These are phyloP conservation scores for Silene latifolia DNA, from an alignment of 148 eudicot genomes.

Conservation along the genomic window DNA sequence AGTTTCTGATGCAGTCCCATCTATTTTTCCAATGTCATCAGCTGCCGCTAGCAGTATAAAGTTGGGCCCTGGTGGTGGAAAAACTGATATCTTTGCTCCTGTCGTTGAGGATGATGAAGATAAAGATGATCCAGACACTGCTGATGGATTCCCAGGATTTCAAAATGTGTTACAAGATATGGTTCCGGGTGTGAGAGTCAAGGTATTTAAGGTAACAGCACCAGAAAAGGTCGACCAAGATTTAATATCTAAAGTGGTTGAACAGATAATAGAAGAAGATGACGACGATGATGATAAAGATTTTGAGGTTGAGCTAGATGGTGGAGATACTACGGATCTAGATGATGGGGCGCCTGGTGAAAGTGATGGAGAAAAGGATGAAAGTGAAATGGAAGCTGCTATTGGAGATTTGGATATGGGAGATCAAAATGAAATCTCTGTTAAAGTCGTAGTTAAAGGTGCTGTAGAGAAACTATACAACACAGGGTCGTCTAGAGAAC, in stretches of 20 bases:
- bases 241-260: conserved; percentile 69
- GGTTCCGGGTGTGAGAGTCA: conserved; percentile 83
- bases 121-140: conserved; percentile 54
- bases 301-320: conserved; percentile 52
- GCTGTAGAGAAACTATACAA: conserved; percentile 41
- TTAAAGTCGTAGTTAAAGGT: conserved; percentile 64
- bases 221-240: conserved; percentile 68
- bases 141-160: conserved; percentile 54
- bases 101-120: conserved; percentile 57
- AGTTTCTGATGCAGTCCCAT: conserved; percentile 40
- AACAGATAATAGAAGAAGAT: conserved; percentile 73
- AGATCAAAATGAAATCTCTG: conserved; percentile 57
- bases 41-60: conserved; percentile 40
- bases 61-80: conserved; percentile 48
- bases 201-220: conserved; percentile 72
- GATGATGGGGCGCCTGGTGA: conserved; percentile 54
- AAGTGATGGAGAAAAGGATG: conserved; percentile 58
- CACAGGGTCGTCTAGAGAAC: conserved; percentile 34
- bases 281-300: conserved; percentile 73
- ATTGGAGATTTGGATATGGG: conserved; percentile 37
- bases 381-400: conserved; percentile 43
- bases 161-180: conserved; percentile 66
- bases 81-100: conserved; percentile 49
- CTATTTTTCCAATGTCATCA: conserved; percentile 46
- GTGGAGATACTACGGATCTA: conserved; percentile 45